These are phyloP conservation scores for Xylaria sp. DNA, from an alignment of 2,329 filamentous ascomycete species.

Conservation along the genomic window DNA sequence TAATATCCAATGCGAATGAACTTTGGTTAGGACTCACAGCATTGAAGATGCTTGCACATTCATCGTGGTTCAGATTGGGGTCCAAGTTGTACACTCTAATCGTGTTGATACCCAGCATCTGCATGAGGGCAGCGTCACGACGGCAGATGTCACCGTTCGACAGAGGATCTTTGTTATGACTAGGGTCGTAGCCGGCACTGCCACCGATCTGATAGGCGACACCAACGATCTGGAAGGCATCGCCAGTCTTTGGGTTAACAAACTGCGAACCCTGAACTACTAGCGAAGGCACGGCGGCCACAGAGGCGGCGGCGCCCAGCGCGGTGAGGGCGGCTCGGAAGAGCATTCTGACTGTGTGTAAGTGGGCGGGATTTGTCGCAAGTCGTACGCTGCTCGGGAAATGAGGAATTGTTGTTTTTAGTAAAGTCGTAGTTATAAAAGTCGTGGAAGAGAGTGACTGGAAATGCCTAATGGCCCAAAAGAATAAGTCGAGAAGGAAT, in stretches of 20 bases:
- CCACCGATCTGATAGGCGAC: constrained; percentile 77
- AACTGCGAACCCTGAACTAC: constrained; percentile 67
- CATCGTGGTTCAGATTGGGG: constrained; percentile 72
- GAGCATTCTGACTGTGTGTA: constrained; percentile 44
- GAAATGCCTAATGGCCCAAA: constrained; percentile 29
- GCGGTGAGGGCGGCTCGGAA: constrained; percentile 60
- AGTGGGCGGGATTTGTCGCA: neutral
- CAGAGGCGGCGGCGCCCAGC: constrained; percentile 62
- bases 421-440: constrained; percentile 23
- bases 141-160: constrained; percentile 67
- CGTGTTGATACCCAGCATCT: constrained; percentile 71
- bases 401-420: constrained; percentile 14
- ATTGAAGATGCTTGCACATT: constrained; percentile 75
- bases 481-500: constrained; percentile 16
- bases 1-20: neutral
- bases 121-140: constrained; percentile 73
- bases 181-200: constrained; percentile 68
- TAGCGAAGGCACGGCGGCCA: constrained; percentile 66
- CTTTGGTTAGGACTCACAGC: constrained; percentile 51
- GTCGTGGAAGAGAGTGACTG: constrained; percentile 24
- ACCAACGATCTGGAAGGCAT: constrained; percentile 73
- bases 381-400: constrained; percentile 21
- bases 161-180: constrained; percentile 65
- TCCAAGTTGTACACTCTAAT: constrained; percentile 77
- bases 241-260: constrained; percentile 66